Evolutionary conservation across 164 flowering plant genomes (phyloP).

Genomic region (Vitis rupestris): DNA sequence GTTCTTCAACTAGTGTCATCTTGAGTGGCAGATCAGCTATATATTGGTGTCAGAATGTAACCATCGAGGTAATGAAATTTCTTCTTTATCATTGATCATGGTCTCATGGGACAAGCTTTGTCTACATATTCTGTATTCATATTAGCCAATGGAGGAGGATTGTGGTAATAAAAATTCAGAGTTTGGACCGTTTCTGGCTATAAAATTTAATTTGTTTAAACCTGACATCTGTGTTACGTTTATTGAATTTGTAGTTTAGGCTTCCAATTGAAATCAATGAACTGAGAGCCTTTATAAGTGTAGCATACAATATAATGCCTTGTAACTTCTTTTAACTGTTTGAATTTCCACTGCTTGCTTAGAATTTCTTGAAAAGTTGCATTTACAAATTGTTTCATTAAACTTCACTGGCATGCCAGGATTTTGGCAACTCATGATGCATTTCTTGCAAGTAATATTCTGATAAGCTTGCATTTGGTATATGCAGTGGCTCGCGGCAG

Average conservation of each 20-base stretch:
- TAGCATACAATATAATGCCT: not conserved
- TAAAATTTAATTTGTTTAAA: slow-evolving; percentile 1
- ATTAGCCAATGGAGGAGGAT: too few species aligned
- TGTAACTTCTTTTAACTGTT: too few species aligned
- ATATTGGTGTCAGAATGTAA: slow-evolving; percentile 71
- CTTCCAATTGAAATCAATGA: too few species aligned
- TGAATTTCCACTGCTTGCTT: too few species aligned
- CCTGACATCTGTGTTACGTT: not conserved
- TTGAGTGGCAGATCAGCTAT: slow-evolving; percentile 29
- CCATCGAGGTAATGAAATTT: slow-evolving; percentile 63
- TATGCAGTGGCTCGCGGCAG: slow-evolving; percentile 90
- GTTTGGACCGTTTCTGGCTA: not conserved
- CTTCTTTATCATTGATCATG: not conserved
- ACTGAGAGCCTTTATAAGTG: not conserved
- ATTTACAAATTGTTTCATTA: too few species aligned
- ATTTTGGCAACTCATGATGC: not conserved
- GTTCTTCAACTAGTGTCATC: slow-evolving; percentile 32
- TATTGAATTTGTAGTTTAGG: not conserved
- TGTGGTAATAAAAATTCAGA: too few species aligned
- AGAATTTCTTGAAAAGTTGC: too few species aligned
- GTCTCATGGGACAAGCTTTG: not conserved
- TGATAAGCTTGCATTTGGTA: slow-evolving; percentile 18
- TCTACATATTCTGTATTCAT: not conserved
- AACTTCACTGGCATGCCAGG: too few species aligned
- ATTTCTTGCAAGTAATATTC: slow-evolving; percentile 11